Base-by-base conservation (phyloP, 2,329 filamentous ascomycete species). In the Talaromyces sp. region DNA sequence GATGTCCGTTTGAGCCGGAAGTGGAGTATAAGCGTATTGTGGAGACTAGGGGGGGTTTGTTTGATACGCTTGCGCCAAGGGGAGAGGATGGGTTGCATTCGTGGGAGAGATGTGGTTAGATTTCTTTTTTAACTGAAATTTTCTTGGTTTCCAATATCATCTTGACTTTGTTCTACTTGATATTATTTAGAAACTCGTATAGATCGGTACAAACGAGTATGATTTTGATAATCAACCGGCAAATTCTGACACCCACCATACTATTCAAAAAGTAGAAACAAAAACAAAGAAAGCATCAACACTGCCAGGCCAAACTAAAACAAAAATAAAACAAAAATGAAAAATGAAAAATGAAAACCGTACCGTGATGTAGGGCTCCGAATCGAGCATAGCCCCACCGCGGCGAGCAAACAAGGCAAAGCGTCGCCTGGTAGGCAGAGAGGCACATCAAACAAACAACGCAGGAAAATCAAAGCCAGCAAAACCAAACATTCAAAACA, bases 11-110 rank as follows among this genome's bases (percentile, higher is more conserved):
- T 50, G 42, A 57, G 16, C 50, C 36, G 9, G n/a, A 23, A 12
- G 16, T n/a, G n/a, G 56, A 58, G 44, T 58, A 52, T 52, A 18
- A 58, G 16, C 56, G 56, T n/a, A 10, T 58, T n/a, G 42, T 18
- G 9, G 56, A 58, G n/a, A 58, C 56, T 10, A 44, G 56, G 14
- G 42, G 56, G 14, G 42, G 8, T 2, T 58, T 16, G 42, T 58
- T 52, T 51, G 47, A 14, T n/a, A 18, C 23, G 18, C 56, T 52
- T 58, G 56, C 52, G n/a, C 44, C 44, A 6, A 2, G 14, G 42
- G 56, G 56, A 6, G 18, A 36, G 56, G 56, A 58, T 58, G 56
- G 30, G 30, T 40, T 58, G 44, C 52, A 58, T 36, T 34, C 42
- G 40, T 58, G 56, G 56, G 56, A 58, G 56, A 27, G 28, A 47